Conservation (phyloP, 2,329 filamentous ascomycete genomes). For the Cladophialophora immunda region DNA sequence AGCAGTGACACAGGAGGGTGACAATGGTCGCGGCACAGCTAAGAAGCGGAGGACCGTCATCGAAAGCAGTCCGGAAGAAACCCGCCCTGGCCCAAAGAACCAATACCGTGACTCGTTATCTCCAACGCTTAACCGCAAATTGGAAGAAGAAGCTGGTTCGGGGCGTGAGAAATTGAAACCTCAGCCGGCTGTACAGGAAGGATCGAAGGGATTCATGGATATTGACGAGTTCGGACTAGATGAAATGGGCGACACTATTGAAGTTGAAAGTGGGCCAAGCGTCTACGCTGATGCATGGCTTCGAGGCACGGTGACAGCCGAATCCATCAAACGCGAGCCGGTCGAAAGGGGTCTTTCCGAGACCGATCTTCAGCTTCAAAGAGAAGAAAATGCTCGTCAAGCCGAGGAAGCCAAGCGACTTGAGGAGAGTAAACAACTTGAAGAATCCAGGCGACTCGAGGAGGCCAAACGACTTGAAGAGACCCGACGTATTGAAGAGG, state of each 20-base stretch:
- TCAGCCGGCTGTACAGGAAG: neutral
- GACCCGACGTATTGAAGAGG: constrained; percentile 25
- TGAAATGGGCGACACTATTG: constrained; percentile 12
- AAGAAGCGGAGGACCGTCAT: constrained; percentile 55
- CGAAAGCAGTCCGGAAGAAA: constrained; percentile 50
- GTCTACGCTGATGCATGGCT: constrained; percentile 31
- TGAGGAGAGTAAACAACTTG: constrained; percentile 19
- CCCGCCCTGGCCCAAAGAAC: constrained; percentile 37
- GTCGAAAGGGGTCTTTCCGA: constrained; percentile 36
- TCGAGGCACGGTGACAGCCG: constrained; percentile 38
- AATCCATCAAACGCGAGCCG: constrained; percentile 37
- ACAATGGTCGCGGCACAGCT: constrained; percentile 42
- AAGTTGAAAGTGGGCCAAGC: neutral
- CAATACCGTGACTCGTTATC: constrained; percentile 17
- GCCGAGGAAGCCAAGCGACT: constrained; percentile 21
- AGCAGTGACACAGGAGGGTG: constrained; percentile 21
- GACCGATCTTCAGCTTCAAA: constrained; percentile 23
- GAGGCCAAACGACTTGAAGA: constrained; percentile 25
- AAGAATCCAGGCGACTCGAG: constrained; percentile 8
- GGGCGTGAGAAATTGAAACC: neutral
- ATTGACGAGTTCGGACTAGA: constrained; percentile 23
- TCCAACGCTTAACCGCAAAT: constrained; percentile 20
- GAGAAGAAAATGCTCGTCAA: constrained; percentile 22
- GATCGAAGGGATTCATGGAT: constrained; percentile 3
- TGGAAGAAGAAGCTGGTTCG: constrained; percentile 8